Percentiles rank a stretch among this genome's conserved stretches.
Evolutionary conservation across 1,139 yeast species (phyloP).

Genomic region (Blastobotrys indianensis): DNA sequence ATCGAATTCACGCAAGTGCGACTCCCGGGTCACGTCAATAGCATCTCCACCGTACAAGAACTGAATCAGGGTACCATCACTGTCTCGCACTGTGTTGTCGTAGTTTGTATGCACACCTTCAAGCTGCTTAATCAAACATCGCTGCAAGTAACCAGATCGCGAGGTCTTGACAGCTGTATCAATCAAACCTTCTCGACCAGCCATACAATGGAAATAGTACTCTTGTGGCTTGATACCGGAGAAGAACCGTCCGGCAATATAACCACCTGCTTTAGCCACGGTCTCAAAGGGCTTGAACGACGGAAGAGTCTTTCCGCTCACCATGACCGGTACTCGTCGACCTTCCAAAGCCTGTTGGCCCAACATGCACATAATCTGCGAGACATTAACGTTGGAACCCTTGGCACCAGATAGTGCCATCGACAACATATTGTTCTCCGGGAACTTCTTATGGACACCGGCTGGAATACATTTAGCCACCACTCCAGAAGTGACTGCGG

Average conservation of each 20-base stretch:
- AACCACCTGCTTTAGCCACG: constrained; percentile 98
- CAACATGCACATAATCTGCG: constrained; percentile 97
- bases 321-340: constrained; percentile 99
- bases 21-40: constrained; percentile 88
- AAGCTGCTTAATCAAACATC: constrained; percentile 95
- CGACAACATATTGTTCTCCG: constrained; percentile 94
- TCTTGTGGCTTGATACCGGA: constrained; percentile 99
- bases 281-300: constrained; percentile 96
- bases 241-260: constrained; percentile 93
- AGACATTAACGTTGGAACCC: constrained; percentile 96
- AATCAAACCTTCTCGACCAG: constrained; percentile 99
- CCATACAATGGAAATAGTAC: constrained; percentile 99
- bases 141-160: constrained; percentile 96
- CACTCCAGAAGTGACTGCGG: constrained; percentile 85
- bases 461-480: constrained; percentile 92
- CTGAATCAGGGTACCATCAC: constrained; percentile 90
- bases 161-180: constrained; percentile 99
- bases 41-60: constrained; percentile 98
- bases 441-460: constrained; percentile 94
- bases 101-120: constrained; percentile 95
- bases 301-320: constrained; percentile 94
- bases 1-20: constrained; percentile 87
- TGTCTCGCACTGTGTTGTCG: constrained; percentile 93
- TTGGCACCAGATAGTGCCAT: constrained; percentile 99
- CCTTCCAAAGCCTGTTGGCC: constrained; percentile 99